Conservation (phyloP, 164 flowering plant genomes). For the Tetracentron sinense region DNA sequence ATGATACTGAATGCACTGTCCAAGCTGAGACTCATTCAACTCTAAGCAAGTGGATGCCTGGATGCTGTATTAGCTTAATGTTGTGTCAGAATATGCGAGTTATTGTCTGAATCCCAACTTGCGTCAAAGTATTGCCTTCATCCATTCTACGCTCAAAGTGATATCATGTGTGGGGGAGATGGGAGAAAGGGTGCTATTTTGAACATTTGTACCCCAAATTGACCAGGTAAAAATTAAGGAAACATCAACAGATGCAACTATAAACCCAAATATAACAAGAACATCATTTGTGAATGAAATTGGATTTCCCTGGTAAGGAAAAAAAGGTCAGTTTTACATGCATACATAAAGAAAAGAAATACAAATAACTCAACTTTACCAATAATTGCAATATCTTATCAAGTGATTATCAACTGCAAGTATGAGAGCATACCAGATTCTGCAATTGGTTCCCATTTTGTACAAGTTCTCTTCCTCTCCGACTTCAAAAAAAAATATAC, state of each 20-base stretch:
- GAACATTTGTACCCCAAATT: not conserved
- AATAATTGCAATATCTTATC: not conserved
- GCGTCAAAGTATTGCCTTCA: not conserved
- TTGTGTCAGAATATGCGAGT: too few species aligned
- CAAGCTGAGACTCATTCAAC: not conserved
- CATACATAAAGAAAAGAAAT: not conserved
- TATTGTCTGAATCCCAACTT: not conserved
- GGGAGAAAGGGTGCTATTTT: not conserved
- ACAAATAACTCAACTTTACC: not conserved
- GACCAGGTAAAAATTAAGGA: not conserved
- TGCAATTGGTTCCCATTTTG: conserved; percentile 13
- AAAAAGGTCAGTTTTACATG: too few species aligned
- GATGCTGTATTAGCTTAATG: not conserved
- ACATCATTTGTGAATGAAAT: too few species aligned
- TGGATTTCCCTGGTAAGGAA: too few species aligned
- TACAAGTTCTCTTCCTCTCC: conserved; percentile 17
- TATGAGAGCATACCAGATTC: conserved; percentile 14
- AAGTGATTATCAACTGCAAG: not conserved
- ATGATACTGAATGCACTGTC: not conserved
- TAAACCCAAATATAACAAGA: too few species aligned
- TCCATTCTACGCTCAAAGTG: not conserved
- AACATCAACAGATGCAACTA: not conserved
- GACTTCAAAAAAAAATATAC: conserved; percentile 1
- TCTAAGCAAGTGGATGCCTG: not conserved
- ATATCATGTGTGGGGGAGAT: too few species aligned